Conservation (phyloP, 257 asterid species). For the Solanum lignicaule region DNA sequence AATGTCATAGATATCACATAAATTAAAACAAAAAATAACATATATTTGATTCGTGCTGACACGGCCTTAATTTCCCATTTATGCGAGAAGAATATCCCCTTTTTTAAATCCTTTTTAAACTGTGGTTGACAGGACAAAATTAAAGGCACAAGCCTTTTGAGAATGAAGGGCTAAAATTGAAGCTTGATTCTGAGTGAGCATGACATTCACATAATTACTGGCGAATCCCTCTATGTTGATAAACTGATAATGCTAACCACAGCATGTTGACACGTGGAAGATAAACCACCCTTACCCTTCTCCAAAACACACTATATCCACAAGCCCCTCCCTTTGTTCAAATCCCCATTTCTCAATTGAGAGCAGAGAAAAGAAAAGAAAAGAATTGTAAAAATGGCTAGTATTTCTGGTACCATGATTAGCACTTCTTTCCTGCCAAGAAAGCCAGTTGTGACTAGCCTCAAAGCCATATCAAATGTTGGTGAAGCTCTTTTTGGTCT, state of each 20-base stretch:
- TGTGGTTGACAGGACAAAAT: background rate
- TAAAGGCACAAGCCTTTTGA: background rate
- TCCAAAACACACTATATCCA: constrained; percentile 38
- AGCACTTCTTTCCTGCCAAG: constrained; percentile 45
- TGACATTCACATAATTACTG: background rate
- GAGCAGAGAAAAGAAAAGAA: background rate
- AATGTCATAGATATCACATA: background rate
- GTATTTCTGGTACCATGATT: constrained; percentile 41
- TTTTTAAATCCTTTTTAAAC: background rate
- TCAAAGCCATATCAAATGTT: constrained; percentile 20
- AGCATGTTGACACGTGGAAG: constrained; percentile 11
- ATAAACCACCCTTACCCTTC: background rate
- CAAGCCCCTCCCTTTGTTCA: constrained; percentile 14
- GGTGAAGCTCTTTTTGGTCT: constrained; percentile 19
- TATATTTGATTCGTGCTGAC: background rate
- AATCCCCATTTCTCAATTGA: background rate
- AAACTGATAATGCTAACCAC: constrained; percentile 5
- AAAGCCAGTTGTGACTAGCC: constrained; percentile 25
- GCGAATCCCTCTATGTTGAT: background rate
- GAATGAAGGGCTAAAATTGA: constrained; percentile 6
- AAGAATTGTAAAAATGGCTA: constrained; percentile 32
- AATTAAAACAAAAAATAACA: no score
- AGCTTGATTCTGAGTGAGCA: background rate
- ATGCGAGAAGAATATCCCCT: background rate
- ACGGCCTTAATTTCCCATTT: background rate